Conservation (phyloP, 2,329 filamentous ascomycete species). For the Nemania sp. region DNA sequence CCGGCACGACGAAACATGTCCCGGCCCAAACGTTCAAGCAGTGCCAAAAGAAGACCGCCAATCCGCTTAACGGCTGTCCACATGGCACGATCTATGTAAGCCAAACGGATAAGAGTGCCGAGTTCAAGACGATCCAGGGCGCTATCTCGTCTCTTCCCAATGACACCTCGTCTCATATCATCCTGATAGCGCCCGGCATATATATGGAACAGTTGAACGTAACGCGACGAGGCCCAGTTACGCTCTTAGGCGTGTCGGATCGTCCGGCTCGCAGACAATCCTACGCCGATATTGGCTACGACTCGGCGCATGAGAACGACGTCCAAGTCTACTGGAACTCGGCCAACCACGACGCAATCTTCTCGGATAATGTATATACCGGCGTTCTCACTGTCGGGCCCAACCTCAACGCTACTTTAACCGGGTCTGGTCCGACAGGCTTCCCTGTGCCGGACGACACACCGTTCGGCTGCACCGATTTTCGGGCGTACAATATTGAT, state of each 20-base stretch:
- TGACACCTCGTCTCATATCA: constrained; percentile 52
- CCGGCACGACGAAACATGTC: neutral
- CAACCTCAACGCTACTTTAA: constrained; percentile 64
- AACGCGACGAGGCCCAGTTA: constrained; percentile 63
- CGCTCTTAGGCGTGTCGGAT: constrained; percentile 63
- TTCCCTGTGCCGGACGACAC: constrained; percentile 63
- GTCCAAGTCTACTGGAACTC: constrained; percentile 64
- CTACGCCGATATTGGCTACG: constrained; percentile 36
- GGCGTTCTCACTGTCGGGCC: constrained; percentile 66
- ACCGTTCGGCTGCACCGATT: constrained; percentile 66
- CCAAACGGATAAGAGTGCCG: constrained; percentile 40
- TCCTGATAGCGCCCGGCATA: constrained; percentile 63
- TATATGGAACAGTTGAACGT: constrained; percentile 70
- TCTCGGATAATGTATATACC: constrained; percentile 65
- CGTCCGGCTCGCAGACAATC: constrained; percentile 40
- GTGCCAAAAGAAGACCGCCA: constrained; percentile 41
- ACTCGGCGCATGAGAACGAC: constrained; percentile 42
- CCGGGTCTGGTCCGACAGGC: constrained; percentile 65
- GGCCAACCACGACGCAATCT: constrained; percentile 53
- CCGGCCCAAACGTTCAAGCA: constrained; percentile 39
- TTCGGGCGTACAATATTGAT: constrained; percentile 69
- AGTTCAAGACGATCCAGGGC: constrained; percentile 46
- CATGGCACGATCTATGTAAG: constrained; percentile 49
- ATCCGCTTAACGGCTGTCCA: constrained; percentile 47
- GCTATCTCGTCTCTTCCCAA: constrained; percentile 48